phyloP scores from a whole-genome alignment of 495 filamentous ascomycete genomes.

The Xylaria palmicola region DNA sequence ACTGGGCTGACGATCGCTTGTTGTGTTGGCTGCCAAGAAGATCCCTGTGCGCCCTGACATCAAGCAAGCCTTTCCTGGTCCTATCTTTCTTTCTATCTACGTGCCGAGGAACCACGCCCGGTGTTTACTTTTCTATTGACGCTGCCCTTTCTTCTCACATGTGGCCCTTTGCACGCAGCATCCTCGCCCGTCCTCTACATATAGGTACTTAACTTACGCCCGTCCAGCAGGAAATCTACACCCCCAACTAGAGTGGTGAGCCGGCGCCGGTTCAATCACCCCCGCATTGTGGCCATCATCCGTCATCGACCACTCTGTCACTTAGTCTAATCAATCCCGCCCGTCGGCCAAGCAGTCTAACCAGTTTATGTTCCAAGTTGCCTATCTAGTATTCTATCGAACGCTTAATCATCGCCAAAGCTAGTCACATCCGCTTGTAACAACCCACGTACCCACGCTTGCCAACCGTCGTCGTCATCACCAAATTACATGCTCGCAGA shows the following conservation, averaged over 20 bases:
- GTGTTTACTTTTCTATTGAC: background rate
- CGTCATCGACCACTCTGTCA: background rate
- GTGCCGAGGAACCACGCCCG: background rate
- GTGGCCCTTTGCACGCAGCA: background rate
- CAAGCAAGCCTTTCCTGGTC: background rate
- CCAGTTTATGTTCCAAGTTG: too few relatives aligned
- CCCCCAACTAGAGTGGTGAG: background rate
- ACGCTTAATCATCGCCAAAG: too few relatives aligned
- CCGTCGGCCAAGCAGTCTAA: too few relatives aligned
- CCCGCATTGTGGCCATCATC: background rate
- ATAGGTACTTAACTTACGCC: too few relatives aligned
- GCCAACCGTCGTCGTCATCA: background rate
- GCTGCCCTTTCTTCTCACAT: background rate
- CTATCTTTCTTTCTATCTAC: background rate
- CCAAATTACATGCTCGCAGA: background rate
- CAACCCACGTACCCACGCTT: background rate
- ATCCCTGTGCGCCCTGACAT: constrained; percentile 15
- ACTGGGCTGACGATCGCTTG: too few relatives aligned
- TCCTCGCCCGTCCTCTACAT: background rate
- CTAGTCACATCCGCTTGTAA: too few relatives aligned
- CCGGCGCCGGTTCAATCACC: background rate
- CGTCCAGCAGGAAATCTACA: background rate
- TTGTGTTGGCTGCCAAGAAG: constrained; percentile 8
- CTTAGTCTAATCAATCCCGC: too few relatives aligned
- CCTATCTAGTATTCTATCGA: too few relatives aligned